Evolutionary conservation across 2,329 filamentous ascomycete genomes (phyloP), one percentile per base, ranked within the genome.

Genomic region (Lachnellula hyalina): DNA sequence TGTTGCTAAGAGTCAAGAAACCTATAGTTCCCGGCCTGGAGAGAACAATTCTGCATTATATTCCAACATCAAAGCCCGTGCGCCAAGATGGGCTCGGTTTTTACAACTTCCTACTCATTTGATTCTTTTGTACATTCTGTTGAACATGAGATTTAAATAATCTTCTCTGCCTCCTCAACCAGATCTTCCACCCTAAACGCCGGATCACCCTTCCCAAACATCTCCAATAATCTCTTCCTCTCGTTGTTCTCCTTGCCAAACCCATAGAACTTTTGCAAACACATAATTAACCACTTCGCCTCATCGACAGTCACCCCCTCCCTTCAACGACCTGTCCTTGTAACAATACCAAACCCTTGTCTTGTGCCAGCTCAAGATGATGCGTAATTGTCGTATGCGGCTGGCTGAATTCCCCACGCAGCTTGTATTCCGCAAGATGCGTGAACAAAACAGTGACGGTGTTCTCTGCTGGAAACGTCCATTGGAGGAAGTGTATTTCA

Each of bases 401-500:
- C 71, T 87, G 84, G 45, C 90, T 90, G 68, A 85, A 99, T 71
- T 96, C 89, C 50, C 92, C 92, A 50, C 93, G 81, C 55, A 90
- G 75, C 77, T 97, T 96, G 76, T 88, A 99, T 70, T 96, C 90
- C 15, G 90, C 93, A 34, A 99, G 79, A 67, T 94, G 89, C 0
- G 94, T 99, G 74, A 99, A 97, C 35, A 99, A 84, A 5, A 97
- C 86, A 0, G 87, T 90, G 56, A 81, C 83, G 3, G 84, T 86
- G 57, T 79, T 34, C 74, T 78, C 76, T 0, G 84, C 79, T 57
- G 96, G 92, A 72, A 96, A 96, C 0, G 88, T 89, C 90, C 95
- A 99, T 73, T 99, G 93, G 59, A 99, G 74, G 72, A 96, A 96
- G 73, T 99, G 94, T 46, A 99, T 91, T 72, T 97, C 94, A 47